Evolutionary conservation across 2,329 filamentous ascomycete genomes (phyloP), one percentile per base, ranked within the genome.

Genomic region (Fusarium sp.): DNA sequence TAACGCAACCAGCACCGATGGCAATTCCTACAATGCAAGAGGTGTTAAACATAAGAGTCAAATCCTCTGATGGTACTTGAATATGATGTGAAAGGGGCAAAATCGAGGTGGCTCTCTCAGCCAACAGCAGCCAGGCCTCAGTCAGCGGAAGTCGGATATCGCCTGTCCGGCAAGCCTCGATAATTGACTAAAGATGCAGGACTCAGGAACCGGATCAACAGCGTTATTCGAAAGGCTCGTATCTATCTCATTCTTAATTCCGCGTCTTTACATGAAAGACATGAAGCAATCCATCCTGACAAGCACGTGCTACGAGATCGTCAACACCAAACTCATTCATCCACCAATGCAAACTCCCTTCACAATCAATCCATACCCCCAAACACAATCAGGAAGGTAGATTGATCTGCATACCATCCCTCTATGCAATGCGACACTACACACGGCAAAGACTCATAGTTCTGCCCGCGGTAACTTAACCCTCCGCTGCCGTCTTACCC

Each of bases 231-330:
- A 40, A 40, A 40, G 4, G 11, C 14, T 44, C 40, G 22, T 14
- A 14, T 40, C 33, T 9, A 8, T 58, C 22, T 2, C 24, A 9
- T 27, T 31, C 17, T 14, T 31, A 24, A 42, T 31, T 29, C 11
- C 36, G 36, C 8, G 9, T 44, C 10, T 14, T 10, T 20, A 24
- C 42, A 66, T 6, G 42, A 16, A 40, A 27, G 14, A 59, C 38
- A 68, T 65, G 62, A 9, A 61, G 56, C 66, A 63, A 65, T 68
- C 11, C n/a, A 22, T 17, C 31, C 55, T 22, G 16, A 31, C 56
- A 61, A 65, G 66, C 62, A 65, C 62, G 62, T 68, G 62, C 66
- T 65, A 33, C 2, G 5, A n/a, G 22, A 58, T 60, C 46, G 33
- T 35, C 44, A 53, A 42, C 36, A 35, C 38, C 42, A 33, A 59